These are phyloP conservation scores for Tuber borchii DNA, from an alignment of 495 filamentous ascomycete species.

Conservation along the genomic window DNA sequence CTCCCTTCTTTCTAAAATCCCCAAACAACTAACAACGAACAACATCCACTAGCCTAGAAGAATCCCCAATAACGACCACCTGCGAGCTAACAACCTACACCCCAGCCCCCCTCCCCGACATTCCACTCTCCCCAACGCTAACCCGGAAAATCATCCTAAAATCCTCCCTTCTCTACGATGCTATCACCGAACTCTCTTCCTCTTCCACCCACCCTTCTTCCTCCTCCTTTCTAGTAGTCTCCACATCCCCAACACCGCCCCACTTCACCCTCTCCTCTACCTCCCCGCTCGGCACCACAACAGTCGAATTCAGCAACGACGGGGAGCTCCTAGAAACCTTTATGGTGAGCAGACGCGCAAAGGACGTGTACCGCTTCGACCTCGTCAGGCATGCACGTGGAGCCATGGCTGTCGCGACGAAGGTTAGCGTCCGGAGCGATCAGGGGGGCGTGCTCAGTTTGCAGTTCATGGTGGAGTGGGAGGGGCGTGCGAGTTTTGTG, in stretches of 20 bases:
- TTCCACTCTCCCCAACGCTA: constrained; percentile 73
- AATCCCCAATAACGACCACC: constrained; percentile 78
- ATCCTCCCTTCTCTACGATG: constrained; percentile 2
- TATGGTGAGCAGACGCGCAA: constrained; percentile 47
- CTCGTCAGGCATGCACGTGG: constrained; percentile 73
- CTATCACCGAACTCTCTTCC: constrained; percentile 62
- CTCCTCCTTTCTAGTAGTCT: neutral
- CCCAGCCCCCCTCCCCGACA: constrained; percentile 59
- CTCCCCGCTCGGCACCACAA: constrained; percentile 71
- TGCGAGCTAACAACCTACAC: constrained; percentile 91
- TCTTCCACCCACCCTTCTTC: constrained; percentile 62
- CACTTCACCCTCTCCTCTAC: constrained; percentile 65
- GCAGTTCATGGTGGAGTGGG: constrained; percentile 91
- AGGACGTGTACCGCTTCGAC: constrained; percentile 65
- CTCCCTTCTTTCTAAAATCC: neutral
- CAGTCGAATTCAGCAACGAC: constrained; percentile 75
- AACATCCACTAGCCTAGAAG: constrained; percentile 67
- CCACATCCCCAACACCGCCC: constrained; percentile 47
- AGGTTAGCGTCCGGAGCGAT: constrained; percentile 86
- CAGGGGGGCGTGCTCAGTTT: constrained; percentile 81
- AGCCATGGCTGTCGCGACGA: constrained; percentile 84
- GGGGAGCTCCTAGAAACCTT: constrained; percentile 72
- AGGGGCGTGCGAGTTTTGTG: constrained; percentile 62
- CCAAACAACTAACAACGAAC: neutral
- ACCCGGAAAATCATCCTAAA: constrained; percentile 89